Percentiles rank a stretch among this genome's conserved stretches.
phyloP scores from a whole-genome alignment of 805 yeast genomes.

The Sugiyamaella qingdaonensis region DNA sequence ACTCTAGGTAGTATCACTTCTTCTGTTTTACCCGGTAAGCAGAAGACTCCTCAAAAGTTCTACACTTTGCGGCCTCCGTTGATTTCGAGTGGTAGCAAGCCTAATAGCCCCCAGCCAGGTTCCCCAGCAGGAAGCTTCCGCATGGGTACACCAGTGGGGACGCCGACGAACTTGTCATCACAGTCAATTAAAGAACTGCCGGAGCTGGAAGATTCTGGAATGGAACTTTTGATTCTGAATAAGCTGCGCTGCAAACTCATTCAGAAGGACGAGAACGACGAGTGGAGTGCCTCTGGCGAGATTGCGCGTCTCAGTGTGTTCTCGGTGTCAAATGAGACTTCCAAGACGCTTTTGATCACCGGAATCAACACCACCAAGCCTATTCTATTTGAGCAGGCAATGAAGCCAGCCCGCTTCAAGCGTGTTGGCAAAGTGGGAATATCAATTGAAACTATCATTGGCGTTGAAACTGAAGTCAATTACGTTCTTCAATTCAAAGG shows the following conservation, averaged over 20 bases:
- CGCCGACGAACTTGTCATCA: neutral
- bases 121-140: neutral
- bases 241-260: slow-evolving; percentile 22
- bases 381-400: slow-evolving; percentile 9
- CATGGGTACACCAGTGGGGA: neutral
- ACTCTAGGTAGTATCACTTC: slow-evolving; percentile 18
- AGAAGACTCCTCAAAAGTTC: neutral
- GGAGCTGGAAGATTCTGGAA: neutral
- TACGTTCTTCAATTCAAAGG: slow-evolving; percentile 30
- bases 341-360: slow-evolving; percentile 16
- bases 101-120: neutral
- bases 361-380: slow-evolving; percentile 5
- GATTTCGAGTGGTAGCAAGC: neutral
- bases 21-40: slow-evolving; percentile 1
- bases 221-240: slow-evolving; percentile 21
- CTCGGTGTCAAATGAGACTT: slow-evolving; percentile 11
- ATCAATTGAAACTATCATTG: slow-evolving; percentile 11
- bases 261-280: slow-evolving; percentile 12
- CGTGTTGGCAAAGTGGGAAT: slow-evolving; percentile 20
- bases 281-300: slow-evolving; percentile 18
- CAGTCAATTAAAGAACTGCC: neutral
- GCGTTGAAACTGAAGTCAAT: slow-evolving; percentile 11
- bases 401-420: slow-evolving; percentile 10
- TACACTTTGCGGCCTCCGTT: slow-evolving; percentile 7
- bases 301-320: slow-evolving; percentile 19